Conservation (phyloP, 371 early-diverging fungal species). For the Mucor saturninus region DNA sequence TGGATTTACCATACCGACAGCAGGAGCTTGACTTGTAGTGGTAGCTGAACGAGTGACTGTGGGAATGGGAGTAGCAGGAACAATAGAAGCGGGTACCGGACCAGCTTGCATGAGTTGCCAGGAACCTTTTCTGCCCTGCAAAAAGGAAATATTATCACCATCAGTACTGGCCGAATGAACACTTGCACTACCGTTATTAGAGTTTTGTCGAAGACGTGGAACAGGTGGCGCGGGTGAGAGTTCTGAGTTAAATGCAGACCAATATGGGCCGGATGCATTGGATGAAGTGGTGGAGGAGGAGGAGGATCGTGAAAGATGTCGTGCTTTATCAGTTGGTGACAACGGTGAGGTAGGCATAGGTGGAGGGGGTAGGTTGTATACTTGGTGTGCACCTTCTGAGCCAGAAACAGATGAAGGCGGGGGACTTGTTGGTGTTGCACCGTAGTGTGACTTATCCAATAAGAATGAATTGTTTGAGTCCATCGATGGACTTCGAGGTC, state of each 20-base stretch:
- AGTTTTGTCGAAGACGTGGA: constrained; percentile 29
- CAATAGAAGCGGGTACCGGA: constrained; percentile 8
- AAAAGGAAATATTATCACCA: constrained; percentile 7
- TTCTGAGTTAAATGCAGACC: constrained; percentile 15
- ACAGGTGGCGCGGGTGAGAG: constrained; percentile 19
- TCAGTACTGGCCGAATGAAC: constrained; percentile 31
- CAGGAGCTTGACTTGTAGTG: constrained; percentile 19
- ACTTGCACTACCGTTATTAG: constrained; percentile 22
- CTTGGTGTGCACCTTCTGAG: constrained; percentile 4
- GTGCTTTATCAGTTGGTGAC: not conserved
- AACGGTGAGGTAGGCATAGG: constrained; percentile 15
- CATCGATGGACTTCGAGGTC: constrained; percentile 36
- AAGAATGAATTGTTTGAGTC: constrained; percentile 27
- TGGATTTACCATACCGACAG: constrained; percentile 8
- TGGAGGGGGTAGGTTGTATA: constrained; percentile 16
- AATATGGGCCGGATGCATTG: constrained; percentile 14
- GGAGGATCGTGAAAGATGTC: constrained; percentile 27
- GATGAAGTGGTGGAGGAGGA: constrained; percentile 26
- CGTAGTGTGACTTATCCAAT: not conserved
- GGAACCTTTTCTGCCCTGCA: constrained; percentile 23
- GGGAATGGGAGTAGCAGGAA: constrained; percentile 18
- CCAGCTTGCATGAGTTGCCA: constrained; percentile 27
- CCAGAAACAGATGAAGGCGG: constrained; percentile 30
- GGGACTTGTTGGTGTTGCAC: constrained; percentile 29
- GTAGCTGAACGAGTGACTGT: constrained; percentile 12